phyloP scores from a whole-genome alignment of 768 basidiomycete genomes.

The Leucocoprinus birnbaumii region DNA sequence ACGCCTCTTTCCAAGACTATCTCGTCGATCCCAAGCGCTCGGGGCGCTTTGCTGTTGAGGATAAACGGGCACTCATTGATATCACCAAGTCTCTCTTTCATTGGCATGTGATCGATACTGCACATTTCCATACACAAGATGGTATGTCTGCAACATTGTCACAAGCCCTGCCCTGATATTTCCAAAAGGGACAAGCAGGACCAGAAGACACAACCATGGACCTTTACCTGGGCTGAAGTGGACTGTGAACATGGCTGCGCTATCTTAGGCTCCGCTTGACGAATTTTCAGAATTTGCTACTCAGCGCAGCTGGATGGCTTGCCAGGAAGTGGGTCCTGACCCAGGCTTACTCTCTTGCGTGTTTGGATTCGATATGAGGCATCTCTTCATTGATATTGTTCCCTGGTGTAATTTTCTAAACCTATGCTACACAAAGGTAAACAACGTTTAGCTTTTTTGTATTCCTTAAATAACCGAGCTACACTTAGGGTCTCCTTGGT shows the following conservation, averaged over 20 bases:
- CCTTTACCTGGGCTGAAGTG: neutral
- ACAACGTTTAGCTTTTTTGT: neutral
- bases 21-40: neutral
- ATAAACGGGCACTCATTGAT: neutral
- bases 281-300: neutral
- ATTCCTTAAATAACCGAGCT: neutral
- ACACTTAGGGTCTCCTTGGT: neutral
- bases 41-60: neutral
- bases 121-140: neutral
- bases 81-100: neutral
- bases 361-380: neutral
- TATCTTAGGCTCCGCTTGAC: neutral
- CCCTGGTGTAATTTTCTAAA: neutral
- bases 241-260: neutral
- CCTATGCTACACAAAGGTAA: neutral
- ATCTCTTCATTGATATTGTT: neutral
- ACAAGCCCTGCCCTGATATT: neutral
- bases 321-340: too few relatives aligned
- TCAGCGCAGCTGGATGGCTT: neutral
- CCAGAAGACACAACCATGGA: neutral
- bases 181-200: neutral
- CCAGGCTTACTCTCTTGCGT: too few relatives aligned
- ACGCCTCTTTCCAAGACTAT: conserved; percentile 3
- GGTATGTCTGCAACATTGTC: neutral
- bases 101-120: neutral